Evolutionary conservation across 176 grass and related monocot species (phyloP).

Genomic region (Cenchrus fungigraminus): DNA sequence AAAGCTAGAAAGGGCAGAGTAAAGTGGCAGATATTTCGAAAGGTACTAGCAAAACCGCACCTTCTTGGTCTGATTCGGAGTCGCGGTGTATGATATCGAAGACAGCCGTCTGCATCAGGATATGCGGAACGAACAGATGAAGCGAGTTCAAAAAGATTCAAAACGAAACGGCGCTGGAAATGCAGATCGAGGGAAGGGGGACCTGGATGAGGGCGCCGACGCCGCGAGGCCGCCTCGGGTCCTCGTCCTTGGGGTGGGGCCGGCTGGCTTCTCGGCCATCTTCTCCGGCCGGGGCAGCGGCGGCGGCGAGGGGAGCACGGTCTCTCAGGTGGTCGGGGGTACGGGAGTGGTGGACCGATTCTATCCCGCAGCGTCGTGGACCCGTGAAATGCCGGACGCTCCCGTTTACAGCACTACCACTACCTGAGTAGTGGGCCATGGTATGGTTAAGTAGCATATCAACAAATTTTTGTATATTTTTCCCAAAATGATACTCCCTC

Average conservation of each 20-base stretch:
- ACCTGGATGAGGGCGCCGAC: constrained; percentile 53
- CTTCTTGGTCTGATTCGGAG: constrained; percentile 49
- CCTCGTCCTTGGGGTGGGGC: constrained; percentile 33
- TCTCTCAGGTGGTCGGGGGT: constrained; percentile 6
- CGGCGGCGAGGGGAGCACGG: constrained; percentile 26
- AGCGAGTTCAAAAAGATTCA: constrained; percentile 29
- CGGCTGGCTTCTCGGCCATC: constrained; percentile 53
- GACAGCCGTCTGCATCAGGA: constrained; percentile 47
- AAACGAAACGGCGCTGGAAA: constrained; percentile 22
- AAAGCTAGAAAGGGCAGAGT: constrained; percentile 15
- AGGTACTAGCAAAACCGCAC: constrained; percentile 7
- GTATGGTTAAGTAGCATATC: not conserved
- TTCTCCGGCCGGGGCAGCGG: constrained; percentile 26
- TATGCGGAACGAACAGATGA: not conserved
- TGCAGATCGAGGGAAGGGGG: constrained; percentile 55
- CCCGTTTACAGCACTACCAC: not conserved
- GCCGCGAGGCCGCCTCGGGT: constrained; percentile 46
- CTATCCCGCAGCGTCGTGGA: constrained; percentile 40
- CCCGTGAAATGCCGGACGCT: constrained; percentile 33
- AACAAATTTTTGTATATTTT: not conserved
- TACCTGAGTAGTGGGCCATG: constrained; percentile 34
- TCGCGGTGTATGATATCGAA: constrained; percentile 48
- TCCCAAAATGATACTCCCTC: no score
- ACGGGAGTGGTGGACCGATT: constrained; percentile 42
- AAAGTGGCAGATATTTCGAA: constrained; percentile 19